Base-by-base conservation (phyloP, 2,329 filamentous ascomycete species). In the Lojkania enalia region DNA sequence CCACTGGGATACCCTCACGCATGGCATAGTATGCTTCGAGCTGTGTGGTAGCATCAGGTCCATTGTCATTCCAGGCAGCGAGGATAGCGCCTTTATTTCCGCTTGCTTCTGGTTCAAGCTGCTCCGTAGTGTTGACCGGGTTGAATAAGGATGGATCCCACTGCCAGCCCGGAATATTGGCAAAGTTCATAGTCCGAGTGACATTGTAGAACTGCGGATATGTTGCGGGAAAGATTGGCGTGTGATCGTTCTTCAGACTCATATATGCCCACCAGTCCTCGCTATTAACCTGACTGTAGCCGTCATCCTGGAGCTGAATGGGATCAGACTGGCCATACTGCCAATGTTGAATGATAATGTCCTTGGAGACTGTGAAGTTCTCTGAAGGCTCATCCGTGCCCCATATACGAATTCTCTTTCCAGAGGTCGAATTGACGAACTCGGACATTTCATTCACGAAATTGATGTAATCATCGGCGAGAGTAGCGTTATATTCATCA, bases 191-290 rank as follows among this genome's bases (percentile, higher is more conserved):
- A 0, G 74, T 65, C 0, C 74, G 66, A n/a, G 64, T 64, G 36
- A 66, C 61, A 47, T 77, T 75, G 58, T 73, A 77, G 48, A 74
- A 74, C 33, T 76, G 74, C 1, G 74, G 71, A 37, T 77, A 77
- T 3, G 70, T 67, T 0, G 72, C 73, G 0, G 75, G 75, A 0
- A 71, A 44, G 25, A 76, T 76, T 1, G 74, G 75, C 39, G 58
- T 72, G 49, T 77, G 74, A 47, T 77, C 73, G 46, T 79, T 81
- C 46, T 81, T 81, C 40, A 81, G 54, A 4, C 72, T 74, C 70
- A 80, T 77, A 50, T 81, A 81, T 0, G 74, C 76, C 78, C 74
- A 77, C 73, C 74, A 76, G 49, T 77, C 75, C 32, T 77, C 65
- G 1, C 74, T 75, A 51, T 77, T 77, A 60, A 77, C 64, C 7